phyloP scores from a whole-genome alignment of 2,329 filamentous ascomycete genomes.

The Paraconiothyrium brasiliense region DNA sequence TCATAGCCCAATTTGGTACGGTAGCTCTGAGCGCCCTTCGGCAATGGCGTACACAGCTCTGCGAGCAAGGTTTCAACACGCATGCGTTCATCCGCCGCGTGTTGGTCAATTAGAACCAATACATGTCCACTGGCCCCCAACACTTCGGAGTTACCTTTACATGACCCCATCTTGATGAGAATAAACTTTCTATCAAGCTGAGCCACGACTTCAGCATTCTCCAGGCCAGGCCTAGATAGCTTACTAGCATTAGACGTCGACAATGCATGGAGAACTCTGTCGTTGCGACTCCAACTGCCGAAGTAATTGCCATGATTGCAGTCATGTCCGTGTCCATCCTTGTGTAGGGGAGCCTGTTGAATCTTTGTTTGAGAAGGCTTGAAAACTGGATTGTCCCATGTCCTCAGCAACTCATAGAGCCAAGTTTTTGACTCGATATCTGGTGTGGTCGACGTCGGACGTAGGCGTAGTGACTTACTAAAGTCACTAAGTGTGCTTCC shows the following conservation, averaged over 20 bases:
- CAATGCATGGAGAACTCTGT: conserved; percentile 40
- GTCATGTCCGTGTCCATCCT: conserved; percentile 17
- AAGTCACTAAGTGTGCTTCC: conserved; percentile 29
- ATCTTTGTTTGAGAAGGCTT: conserved; percentile 58
- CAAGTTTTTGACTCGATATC: conserved; percentile 53
- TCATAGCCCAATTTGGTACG: conserved; percentile 44
- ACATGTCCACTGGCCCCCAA: conserved; percentile 38
- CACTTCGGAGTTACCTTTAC: conserved; percentile 20
- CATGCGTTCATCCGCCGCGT: conserved; percentile 91
- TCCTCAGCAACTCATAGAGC: conserved; percentile 68
- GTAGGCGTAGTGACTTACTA: conserved; percentile 45
- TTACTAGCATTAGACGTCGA: conserved; percentile 31
- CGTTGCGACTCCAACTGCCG: conserved; percentile 24
- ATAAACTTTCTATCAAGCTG: conserved; percentile 95
- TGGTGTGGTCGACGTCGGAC: conserved; percentile 23
- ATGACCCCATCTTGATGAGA: conserved; percentile 65
- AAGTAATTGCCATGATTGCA: conserved; percentile 12
- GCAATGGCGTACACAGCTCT: conserved; percentile 58
- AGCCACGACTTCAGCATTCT: conserved; percentile 71
- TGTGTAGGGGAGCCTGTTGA: conserved; percentile 45
- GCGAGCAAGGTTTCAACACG: conserved; percentile 77
- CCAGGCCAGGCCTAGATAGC: conserved; percentile 66
- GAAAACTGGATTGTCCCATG: conserved; percentile 83
- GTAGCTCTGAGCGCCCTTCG: conserved; percentile 28
- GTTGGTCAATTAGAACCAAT: conserved; percentile 87